Evolutionary conservation across 1,284 basidiomycete species (phyloP).

Genomic region (Leccinum laetum): DNA sequence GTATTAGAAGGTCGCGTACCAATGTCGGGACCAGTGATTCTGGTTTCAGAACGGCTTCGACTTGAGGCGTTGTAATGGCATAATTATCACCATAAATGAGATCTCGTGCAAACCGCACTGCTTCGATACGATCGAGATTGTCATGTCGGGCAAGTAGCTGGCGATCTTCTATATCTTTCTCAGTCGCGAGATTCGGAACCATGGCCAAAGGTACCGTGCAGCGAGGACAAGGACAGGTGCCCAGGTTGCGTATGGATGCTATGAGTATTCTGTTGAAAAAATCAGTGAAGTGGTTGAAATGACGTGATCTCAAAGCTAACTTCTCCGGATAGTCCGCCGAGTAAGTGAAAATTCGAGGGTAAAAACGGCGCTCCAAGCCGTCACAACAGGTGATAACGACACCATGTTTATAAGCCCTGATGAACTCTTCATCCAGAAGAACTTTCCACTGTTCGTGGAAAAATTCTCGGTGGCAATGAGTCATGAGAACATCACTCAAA

Average conservation of each 20-base stretch:
- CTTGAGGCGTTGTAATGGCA: not conserved
- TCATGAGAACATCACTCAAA: not conserved
- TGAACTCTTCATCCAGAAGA: accelerated
- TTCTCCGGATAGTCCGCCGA: not conserved
- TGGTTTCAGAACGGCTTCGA: not conserved
- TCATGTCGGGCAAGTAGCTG: not conserved
- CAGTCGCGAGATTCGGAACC: not conserved
- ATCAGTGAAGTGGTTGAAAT: not conserved
- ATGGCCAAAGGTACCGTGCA: not conserved
- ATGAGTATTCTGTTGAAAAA: not conserved
- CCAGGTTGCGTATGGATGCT: not conserved
- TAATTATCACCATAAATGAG: not conserved
- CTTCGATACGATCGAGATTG: not conserved
- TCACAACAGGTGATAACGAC: not conserved
- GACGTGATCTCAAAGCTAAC: not conserved
- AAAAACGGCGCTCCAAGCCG: not conserved
- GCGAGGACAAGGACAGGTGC: not conserved
- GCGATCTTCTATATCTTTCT: not conserved
- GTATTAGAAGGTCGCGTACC: too few relatives aligned
- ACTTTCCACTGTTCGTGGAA: not conserved
- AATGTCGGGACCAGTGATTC: not conserved
- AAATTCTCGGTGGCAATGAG: not conserved
- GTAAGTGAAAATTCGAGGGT: not conserved
- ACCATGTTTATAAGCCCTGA: not conserved
- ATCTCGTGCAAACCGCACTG: not conserved